Evolutionary conservation across 495 filamentous ascomycete species (phyloP), one percentile per base, ranked within the genome.

Genomic region (Aspergillus incahuasiensis): DNA sequence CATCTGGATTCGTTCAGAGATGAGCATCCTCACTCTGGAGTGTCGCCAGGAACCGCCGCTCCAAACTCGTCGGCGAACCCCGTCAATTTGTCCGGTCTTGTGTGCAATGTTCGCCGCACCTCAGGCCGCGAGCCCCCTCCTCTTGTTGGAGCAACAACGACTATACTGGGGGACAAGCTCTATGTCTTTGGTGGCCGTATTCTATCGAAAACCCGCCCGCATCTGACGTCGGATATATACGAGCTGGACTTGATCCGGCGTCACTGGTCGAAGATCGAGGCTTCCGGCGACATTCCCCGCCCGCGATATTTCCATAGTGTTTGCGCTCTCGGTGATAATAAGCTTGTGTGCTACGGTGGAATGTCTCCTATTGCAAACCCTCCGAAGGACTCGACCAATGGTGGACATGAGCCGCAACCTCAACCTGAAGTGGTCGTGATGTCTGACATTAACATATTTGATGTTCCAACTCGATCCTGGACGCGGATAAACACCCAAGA

Each of bases 251-350:
- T 98, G 44, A 86, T 96, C 48, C 82, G 84, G 47, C 79, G 95
- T 44, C 94, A 97, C 68, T 98, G 94, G 94, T 88, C 83, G 4
- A 95, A 91, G 63, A 60, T 97, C 22, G 91, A 97, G 32, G 81
- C 86, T 1, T 79, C 77, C 21, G 94, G 94, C 24, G 90, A 96
- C 62, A 77, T 94, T 39, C 94, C 94, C 8, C 85, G 89, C 8
- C 90, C 95, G 16, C 84, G 94, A 19, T 98, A 98, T 67, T 98
- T 98, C 64, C 94, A 98, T 73, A 96, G 89, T 56, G 86, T 97
- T 60, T 97, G 95, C 65, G 82, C 88, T 6, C 75, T 97, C 9
- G 94, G 95, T 3, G 94, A 97, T 68, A 91, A 88, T 2, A 98
- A 97, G 69, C 76, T 98, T 62, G 94, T 98, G 2, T 96, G 92